A percentile compares a stretch with the other conserved stretches of the same genome.
Conservation (phyloP, 495 filamentous ascomycete species). For the Daldinia decipiens region DNA sequence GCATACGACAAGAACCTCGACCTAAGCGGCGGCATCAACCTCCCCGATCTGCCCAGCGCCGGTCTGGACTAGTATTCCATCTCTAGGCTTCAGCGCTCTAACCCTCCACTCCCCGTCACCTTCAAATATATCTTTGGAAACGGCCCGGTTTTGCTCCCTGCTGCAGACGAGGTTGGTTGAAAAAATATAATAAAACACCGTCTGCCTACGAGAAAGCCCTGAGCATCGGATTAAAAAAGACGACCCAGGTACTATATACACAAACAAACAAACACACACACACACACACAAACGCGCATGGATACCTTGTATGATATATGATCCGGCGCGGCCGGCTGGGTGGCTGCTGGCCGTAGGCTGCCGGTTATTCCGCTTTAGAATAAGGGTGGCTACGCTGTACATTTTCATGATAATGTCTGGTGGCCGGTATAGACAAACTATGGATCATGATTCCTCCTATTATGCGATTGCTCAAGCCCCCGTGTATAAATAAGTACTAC, state of each 20-base stretch:
- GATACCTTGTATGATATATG: slow-evolving; percentile 39
- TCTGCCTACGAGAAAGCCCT: slow-evolving; percentile 5
- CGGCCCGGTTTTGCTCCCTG: background rate
- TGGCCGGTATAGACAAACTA: slow-evolving; percentile 48
- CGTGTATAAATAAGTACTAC: slow-evolving; percentile 5
- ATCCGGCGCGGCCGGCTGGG: slow-evolving; percentile 4
- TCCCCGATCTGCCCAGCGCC: slow-evolving; percentile 53
- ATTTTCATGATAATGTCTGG: slow-evolving; percentile 29
- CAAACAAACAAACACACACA: background rate
- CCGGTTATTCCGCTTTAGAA: slow-evolving; percentile 25
- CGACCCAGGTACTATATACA: slow-evolving; percentile 3
- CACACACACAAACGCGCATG: slow-evolving; percentile 5
- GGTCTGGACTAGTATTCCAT: slow-evolving; percentile 54
- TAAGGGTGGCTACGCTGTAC: slow-evolving; percentile 35
- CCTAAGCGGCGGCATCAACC: slow-evolving; percentile 55
- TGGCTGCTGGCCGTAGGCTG: slow-evolving; percentile 25
- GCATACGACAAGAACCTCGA: slow-evolving; percentile 82
- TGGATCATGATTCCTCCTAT: slow-evolving; percentile 34
- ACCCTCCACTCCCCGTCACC: background rate
- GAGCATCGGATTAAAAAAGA: background rate
- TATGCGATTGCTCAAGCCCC: slow-evolving; percentile 9
- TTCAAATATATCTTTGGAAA: too few species aligned
- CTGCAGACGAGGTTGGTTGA: background rate
- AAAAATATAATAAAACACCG: background rate
- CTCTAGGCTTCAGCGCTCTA: background rate